Percentiles rank a stretch among this genome's conserved stretches.
These are phyloP conservation scores for Ustulina deusta DNA, from an alignment of 2,329 filamentous ascomycete species.

Conservation along the genomic window DNA sequence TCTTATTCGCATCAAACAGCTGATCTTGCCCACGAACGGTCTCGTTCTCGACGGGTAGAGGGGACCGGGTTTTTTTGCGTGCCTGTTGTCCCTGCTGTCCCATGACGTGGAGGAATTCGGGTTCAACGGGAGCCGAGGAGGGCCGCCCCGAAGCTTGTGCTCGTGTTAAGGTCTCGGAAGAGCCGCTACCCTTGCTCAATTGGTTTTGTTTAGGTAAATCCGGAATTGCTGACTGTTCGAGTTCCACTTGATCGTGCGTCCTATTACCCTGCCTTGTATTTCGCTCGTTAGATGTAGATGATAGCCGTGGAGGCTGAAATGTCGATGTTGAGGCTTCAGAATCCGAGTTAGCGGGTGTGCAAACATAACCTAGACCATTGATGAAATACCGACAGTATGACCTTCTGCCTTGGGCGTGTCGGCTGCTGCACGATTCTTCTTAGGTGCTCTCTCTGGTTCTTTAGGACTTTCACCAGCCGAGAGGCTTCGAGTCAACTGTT, in stretches of 20 bases:
- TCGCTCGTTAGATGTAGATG: slow-evolving; percentile 38
- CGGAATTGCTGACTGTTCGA: slow-evolving; percentile 34
- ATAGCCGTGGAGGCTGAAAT: slow-evolving; percentile 32
- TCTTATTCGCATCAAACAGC: slow-evolving; percentile 48
- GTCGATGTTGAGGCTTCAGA: slow-evolving; percentile 10
- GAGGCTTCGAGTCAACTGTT: not conserved
- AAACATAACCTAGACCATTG: slow-evolving; percentile 16
- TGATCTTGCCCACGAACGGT: slow-evolving; percentile 53
- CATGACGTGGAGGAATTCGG: not conserved
- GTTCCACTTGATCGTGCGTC: slow-evolving; percentile 36
- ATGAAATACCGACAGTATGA: slow-evolving; percentile 38
- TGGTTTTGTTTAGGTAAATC: slow-evolving; percentile 30
- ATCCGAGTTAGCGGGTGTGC: slow-evolving; percentile 18
- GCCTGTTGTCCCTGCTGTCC: slow-evolving; percentile 10
- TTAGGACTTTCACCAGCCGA: not conserved
- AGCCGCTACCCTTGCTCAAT: not conserved
- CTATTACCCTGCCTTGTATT: slow-evolving; percentile 20
- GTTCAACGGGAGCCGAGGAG: not conserved
- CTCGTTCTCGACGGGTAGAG: slow-evolving; percentile 46
- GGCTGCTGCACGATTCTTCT: not conserved
- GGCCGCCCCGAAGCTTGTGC: not conserved
- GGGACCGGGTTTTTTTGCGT: slow-evolving; percentile 20
- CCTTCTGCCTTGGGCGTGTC: not conserved
- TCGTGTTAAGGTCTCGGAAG: not conserved
- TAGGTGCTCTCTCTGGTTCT: not conserved